Evolutionary conservation across 768 basidiomycete genomes (phyloP).

Genomic region (Auriculariales sp.): DNA sequence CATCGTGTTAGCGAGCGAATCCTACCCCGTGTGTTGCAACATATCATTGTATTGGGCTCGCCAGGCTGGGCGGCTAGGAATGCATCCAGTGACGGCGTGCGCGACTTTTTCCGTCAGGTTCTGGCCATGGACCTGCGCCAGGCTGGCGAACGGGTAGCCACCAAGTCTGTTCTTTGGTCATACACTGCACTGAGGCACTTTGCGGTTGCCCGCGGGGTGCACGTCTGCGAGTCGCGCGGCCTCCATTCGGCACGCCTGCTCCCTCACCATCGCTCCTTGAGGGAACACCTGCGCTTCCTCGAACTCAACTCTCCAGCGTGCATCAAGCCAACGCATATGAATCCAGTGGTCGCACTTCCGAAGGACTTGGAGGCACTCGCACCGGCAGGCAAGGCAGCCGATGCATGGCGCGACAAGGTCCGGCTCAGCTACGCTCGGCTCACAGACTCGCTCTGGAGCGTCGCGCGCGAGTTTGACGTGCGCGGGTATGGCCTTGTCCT

Average conservation of each 20-base stretch:
- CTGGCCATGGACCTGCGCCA: constrained; percentile 68
- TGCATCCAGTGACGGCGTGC: constrained; percentile 52
- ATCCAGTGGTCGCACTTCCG: constrained; percentile 25
- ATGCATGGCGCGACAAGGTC: constrained; percentile 44
- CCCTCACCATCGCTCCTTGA: constrained; percentile 43
- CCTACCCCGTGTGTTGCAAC: constrained; percentile 53
- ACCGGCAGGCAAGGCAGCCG: constrained; percentile 12
- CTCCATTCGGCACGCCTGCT: constrained; percentile 53
- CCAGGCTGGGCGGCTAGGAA: constrained; percentile 59
- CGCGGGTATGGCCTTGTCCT: constrained; percentile 56
- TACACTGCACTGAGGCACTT: constrained; percentile 67
- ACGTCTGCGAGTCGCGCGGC: constrained; percentile 48
- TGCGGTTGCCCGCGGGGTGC: constrained; percentile 55
- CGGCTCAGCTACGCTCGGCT: constrained; percentile 50
- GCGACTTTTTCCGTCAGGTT: constrained; percentile 55
- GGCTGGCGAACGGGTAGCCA: constrained; percentile 63
- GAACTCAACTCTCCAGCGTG: constrained; percentile 39
- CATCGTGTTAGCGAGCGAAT: constrained; percentile 50
- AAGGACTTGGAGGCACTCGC: constrained; percentile 28
- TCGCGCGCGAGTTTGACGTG: constrained; percentile 57
- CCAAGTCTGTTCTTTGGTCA: constrained; percentile 67
- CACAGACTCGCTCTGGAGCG: constrained; percentile 51
- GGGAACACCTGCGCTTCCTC: constrained; percentile 45
- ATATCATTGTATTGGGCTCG: constrained; percentile 43
- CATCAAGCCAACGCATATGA: constrained; percentile 51